Base-by-base conservation (phyloP, 495 filamentous ascomycete species). In the Penicillium atrosanguineum region DNA sequence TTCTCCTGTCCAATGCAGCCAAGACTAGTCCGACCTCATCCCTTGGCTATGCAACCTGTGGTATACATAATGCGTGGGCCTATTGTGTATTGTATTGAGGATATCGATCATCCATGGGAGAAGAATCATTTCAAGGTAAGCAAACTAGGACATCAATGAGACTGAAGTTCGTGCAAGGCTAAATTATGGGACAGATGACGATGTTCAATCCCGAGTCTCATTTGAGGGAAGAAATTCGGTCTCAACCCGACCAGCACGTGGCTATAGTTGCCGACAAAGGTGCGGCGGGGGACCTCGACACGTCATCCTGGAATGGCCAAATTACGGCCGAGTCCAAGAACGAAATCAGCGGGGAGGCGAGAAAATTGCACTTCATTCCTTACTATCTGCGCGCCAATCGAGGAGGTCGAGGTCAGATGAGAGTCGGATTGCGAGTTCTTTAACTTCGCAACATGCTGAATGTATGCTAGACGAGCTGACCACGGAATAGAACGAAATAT, bases 11-110 rank as follows among this genome's bases (percentile, higher is more conserved):
- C 71, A 15, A 68, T 83, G 41, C 61, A 69, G 56, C 72, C 79
- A 44, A 72, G 73, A 21, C 69, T 76, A 28, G 64, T 79, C 39
- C 66, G 71, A 19, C 77, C 80, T 15, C 75, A 83, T 53, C 78
- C 78, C 5, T 71, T 79, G 46, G 74, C 79, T 8, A 76, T 74
- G 53, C 78, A 81, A 52, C 69, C 73, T 34, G 76, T 74, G 9
- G 51, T 77, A 25, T 72, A 76, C 23, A 60, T 85, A 42, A 80
- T 75, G 6, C 67, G 79, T 29, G 82, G 81, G 7, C 80, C 80
- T 4, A 63, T 84, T 37, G 70, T 84, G 11, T 85, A 83, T 64
- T 85, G 80, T 57, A 71, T 80, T 15, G 82, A 83, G 51, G 80
- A 83, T 53, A 48, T 70, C 36, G 80, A 83, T 58, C 82, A 83